Percentiles rank a stretch among this genome's conserved stretches.
These are phyloP conservation scores for Penicillium decumbens DNA, from an alignment of 2,329 filamentous ascomycete genomes.

Conservation along the genomic window DNA sequence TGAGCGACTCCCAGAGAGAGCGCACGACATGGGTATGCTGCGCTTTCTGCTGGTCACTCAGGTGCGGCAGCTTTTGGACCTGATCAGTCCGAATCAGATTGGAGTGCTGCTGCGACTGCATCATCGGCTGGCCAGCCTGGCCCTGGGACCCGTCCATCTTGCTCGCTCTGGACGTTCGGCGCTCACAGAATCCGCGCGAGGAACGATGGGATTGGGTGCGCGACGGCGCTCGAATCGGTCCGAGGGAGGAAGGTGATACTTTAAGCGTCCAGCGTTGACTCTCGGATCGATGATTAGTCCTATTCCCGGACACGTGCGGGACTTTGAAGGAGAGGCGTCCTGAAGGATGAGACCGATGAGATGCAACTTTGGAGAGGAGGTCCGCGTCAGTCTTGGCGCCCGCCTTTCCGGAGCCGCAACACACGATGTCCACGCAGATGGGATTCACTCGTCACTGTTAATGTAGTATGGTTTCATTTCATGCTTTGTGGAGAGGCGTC, in stretches of 20 bases:
- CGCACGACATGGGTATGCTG: constrained; percentile 53
- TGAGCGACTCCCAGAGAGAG: constrained; percentile 52
- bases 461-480: neutral
- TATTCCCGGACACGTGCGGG: neutral
- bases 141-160: constrained; percentile 35
- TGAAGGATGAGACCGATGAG: neutral
- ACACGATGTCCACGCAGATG: neutral
- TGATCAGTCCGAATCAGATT: constrained; percentile 51
- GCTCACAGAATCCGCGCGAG: neutral
- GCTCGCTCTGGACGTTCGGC: constrained; percentile 3
- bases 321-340: neutral
- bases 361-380: constrained; percentile 1
- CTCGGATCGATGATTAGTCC: neutral
- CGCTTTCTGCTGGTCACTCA: constrained; percentile 53
- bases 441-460: neutral
- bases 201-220: neutral
- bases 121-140: constrained; percentile 29
- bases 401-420: neutral
- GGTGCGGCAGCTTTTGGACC: constrained; percentile 50
- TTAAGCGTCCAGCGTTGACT: neutral
- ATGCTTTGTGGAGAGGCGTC: neutral
- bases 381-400: neutral
- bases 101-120: constrained; percentile 38
- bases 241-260: neutral
- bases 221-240: neutral